A percentile compares a stretch with the other conserved stretches of the same genome.
These are phyloP conservation scores for Aphanomyces invadans DNA, from an alignment of 352 stramenopile genomes.

Conservation along the genomic window DNA sequence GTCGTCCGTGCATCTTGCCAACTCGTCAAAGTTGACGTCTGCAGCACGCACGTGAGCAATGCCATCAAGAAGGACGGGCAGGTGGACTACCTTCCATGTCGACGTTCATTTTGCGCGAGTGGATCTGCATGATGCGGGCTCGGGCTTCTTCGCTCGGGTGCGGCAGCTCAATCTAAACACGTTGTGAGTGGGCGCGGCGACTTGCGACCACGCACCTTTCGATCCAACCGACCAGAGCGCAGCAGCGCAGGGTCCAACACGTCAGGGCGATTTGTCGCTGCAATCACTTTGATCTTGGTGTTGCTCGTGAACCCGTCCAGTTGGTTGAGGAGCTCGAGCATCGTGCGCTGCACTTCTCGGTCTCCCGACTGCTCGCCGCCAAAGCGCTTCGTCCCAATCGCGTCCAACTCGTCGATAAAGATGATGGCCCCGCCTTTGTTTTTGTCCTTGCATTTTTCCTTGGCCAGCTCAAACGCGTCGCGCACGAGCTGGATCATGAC, in stretches of 20 bases:
- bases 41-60: not conserved
- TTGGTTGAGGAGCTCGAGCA: conserved; percentile 98
- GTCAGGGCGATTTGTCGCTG: conserved; percentile 94
- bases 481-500: conserved; percentile 82
- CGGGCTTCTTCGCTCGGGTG: conserved; percentile 96
- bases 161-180: conserved; percentile 92
- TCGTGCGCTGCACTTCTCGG: conserved; percentile 97
- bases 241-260: conserved; percentile 96
- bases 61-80: too few species aligned
- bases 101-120: conserved; percentile 97
- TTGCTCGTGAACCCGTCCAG: conserved; percentile 97
- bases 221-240: conserved; percentile 86
- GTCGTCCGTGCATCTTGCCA: conserved; percentile 96
- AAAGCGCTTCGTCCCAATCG: conserved; percentile 98
- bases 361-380: conserved; percentile 95
- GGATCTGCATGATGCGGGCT: conserved; percentile 95
- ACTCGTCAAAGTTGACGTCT: conserved; percentile 97
- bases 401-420: conserved; percentile 99
- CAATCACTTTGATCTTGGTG: conserved; percentile 99
- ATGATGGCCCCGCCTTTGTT: conserved; percentile 93
- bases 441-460: conserved; percentile 90
- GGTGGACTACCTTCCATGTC: conserved; percentile 83
- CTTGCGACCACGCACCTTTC: conserved; percentile 68
- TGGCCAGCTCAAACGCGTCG: conserved; percentile 95
- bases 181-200: not conserved